A percentile compares a stretch with the other conserved stretches of the same genome.
Evolutionary conservation across 1,284 basidiomycete genomes (phyloP).

Genomic region (Meira miltonrushii): DNA sequence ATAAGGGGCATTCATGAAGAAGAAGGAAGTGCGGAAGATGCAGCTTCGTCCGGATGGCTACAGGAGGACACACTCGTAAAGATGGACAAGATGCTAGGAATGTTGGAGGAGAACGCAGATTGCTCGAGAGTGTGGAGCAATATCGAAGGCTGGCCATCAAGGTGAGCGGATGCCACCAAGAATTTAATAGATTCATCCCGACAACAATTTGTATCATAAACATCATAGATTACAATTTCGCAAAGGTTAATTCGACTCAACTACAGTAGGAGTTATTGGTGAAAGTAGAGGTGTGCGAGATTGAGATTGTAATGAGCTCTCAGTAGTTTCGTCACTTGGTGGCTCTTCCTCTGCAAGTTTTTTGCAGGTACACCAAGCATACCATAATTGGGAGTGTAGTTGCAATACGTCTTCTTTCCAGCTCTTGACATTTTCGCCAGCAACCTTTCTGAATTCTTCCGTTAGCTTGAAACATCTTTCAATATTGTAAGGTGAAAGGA

Average conservation of each 20-base stretch:
- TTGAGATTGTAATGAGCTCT: no score
- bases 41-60: conserved; percentile 11
- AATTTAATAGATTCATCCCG: no score
- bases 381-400: conserved; percentile 82
- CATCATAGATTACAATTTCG: no score
- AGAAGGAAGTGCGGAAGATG: not conserved
- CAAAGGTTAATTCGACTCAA: no score
- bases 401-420: conserved; percentile 95
- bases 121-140: conserved; percentile 18
- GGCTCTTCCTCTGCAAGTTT: conserved; percentile 18
- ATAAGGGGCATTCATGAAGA: conserved; percentile 2
- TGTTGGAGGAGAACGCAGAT: conserved; percentile 20
- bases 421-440: conserved; percentile 56
- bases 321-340: no score
- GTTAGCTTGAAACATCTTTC: conserved; percentile 75
- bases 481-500: conserved; percentile 88
- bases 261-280: not conserved
- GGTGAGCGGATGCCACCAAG: no score
- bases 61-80: conserved; percentile 10
- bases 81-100: conserved; percentile 14
- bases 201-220: no score
- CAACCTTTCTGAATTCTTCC: conserved; percentile 70
- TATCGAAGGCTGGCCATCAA: conserved; percentile 15
- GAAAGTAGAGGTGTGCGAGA: no score
- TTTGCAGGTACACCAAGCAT: conserved; percentile 61